phyloP scores from a whole-genome alignment of 352 stramenopile species.

The Pythium dissimile region DNA sequence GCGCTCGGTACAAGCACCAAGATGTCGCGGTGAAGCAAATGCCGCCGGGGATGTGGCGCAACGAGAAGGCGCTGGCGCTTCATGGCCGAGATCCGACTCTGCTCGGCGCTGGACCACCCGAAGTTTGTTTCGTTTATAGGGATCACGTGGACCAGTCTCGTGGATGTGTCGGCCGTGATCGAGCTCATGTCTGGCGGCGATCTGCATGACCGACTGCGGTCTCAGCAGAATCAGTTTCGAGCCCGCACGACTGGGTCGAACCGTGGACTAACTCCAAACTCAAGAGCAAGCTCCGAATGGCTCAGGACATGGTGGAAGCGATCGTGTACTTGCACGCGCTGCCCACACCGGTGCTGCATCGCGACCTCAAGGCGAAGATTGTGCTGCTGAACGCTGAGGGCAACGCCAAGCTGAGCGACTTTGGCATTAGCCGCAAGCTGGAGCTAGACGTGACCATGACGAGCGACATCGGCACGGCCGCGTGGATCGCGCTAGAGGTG shows the following conservation, averaged over 20 bases:
- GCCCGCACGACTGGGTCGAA: neutral
- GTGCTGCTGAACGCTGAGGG: conserved; percentile 10
- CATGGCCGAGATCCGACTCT: conserved; percentile 31
- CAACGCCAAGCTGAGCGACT: conserved; percentile 23
- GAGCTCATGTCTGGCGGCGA: conserved; percentile 31
- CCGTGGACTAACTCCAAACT: neutral
- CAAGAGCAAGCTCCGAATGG: conserved; percentile 5
- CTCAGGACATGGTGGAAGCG: conserved; percentile 13
- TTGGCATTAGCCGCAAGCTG: conserved; percentile 20
- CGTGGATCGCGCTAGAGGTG: conserved; percentile 31
- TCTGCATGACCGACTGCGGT: conserved; percentile 8
- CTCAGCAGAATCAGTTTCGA: neutral
- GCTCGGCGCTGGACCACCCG: conserved; percentile 25
- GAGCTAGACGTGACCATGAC: conserved; percentile 26
- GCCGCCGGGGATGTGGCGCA: neutral
- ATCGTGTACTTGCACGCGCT: conserved; percentile 23
- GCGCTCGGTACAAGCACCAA: neutral
- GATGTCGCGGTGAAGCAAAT: conserved; percentile 15
- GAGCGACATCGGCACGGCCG: conserved; percentile 22
- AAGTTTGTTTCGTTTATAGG: conserved; percentile 31
- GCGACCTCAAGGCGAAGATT: conserved; percentile 17
- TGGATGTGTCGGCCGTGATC: conserved; percentile 20
- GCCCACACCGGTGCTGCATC: conserved; percentile 11
- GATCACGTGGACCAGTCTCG: conserved; percentile 20
- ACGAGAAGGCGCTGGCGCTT: conserved; percentile 16